Base-by-base conservation (phyloP, 306 rosid genomes). In the Ziziphus jujuba region DNA sequence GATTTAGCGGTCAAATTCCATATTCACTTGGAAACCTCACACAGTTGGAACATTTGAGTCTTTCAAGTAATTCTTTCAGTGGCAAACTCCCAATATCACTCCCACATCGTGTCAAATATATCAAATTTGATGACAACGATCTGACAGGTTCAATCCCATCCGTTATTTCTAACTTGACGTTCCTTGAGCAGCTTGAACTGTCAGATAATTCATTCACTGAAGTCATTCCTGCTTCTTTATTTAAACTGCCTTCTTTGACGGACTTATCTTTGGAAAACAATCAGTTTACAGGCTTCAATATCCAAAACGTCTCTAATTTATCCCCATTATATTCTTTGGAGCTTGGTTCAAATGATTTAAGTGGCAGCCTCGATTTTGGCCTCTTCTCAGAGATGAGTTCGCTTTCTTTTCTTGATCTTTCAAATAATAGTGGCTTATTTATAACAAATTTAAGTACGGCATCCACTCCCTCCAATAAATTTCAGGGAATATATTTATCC, bases 11-110 rank as follows among this genome's bases (percentile, higher is more conserved):
- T n/a, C n/a, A n/a, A n/a, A n/a, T n/a, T n/a, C n/a, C n/a, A n/a
- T n/a, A n/a, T n/a, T n/a, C 0, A 43, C 64, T 68, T 25, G 64
- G 56, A 25, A 68, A 68, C 31, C 65, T 68, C 61, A 55, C 14
- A 4, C n/a, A 40, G 51, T 62, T 67, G 0, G 5, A 2, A 13
- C 0, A n/a, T 2, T 22, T 68, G 8, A 1, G 0, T 33, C 24
- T 17, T 24, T 17, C 25, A 5, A 0, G n/a, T 11, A 66, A 66
- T 48, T 4, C 12, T 4, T 19, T 66, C 48, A 52, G 9, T 33
- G 61, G 71, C 9, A 31, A 66, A 55, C 50, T 66, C n/a, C n/a
- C 59, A n/a, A 19, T 33, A 14, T 20, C 34, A 4, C 34, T 51
- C 22, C 50, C 50, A 36, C 52, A 53, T 2, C 14, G 34, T 11